Evolutionary conservation across 768 basidiomycete genomes (phyloP).

Genomic region (Tulasnella sp.): DNA sequence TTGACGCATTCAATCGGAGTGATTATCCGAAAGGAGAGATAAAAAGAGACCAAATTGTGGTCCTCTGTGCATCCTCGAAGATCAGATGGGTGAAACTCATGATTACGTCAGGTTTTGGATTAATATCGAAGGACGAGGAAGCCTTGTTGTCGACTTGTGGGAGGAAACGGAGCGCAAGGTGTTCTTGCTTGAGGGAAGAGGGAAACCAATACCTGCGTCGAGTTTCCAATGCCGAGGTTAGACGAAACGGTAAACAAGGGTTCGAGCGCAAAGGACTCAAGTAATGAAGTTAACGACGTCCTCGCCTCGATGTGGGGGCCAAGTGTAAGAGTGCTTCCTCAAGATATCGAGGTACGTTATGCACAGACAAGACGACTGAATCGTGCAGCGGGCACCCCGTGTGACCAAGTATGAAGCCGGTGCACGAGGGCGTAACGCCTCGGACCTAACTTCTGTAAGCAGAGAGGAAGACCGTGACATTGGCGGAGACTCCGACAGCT

Average conservation of each 20-base stretch:
- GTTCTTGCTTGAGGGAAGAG: slow-evolving; percentile 41
- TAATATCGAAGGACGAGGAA: too few species aligned
- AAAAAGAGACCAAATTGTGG: too few species aligned
- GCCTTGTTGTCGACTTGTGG: too few species aligned
- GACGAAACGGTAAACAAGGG: neutral
- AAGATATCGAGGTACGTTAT: neutral
- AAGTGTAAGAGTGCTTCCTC: neutral
- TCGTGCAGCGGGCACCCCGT: neutral
- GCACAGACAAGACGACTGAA: neutral
- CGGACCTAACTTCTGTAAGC: neutral
- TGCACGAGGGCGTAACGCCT: neutral
- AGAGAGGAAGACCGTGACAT: neutral
- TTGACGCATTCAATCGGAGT: slow-evolving; percentile 37
- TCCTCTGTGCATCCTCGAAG: too few species aligned
- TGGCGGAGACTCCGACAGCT: neutral
- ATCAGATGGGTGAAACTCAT: slow-evolving; percentile 40
- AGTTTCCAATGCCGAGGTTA: too few species aligned
- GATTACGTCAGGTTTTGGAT: too few species aligned
- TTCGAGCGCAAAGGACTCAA: neutral
- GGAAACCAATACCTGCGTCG: slow-evolving; percentile 53
- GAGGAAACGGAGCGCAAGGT: slow-evolving; percentile 46
- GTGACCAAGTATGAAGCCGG: neutral
- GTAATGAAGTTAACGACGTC: neutral
- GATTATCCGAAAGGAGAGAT: too few species aligned
- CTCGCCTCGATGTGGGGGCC: neutral